A percentile compares a stretch with the other conserved stretches of the same genome.
Evolutionary conservation across 176 grass and related monocot genomes (phyloP).

Genomic region (Raddia distichophylla): DNA sequence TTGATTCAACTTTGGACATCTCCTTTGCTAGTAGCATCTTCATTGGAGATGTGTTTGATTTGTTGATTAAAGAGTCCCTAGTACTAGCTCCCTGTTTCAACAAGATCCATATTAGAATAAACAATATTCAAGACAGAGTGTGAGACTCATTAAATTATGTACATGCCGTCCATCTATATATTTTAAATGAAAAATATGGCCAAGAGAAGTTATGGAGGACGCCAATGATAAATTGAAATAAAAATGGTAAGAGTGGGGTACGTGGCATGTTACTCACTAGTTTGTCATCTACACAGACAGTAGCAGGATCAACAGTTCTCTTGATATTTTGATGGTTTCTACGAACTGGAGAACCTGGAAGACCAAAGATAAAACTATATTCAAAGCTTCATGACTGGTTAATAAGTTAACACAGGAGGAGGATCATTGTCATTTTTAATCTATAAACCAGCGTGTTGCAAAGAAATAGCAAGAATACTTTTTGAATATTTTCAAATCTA

Average conservation of each 20-base stretch:
- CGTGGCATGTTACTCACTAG: conserved; percentile 53
- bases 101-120: conserved; percentile 24
- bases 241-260: conserved; percentile 6
- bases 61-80: conserved; percentile 55
- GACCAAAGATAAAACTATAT: conserved; percentile 29
- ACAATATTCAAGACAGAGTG: conserved; percentile 1
- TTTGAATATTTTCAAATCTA: conserved; percentile 10
- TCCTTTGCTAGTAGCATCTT: conserved; percentile 70
- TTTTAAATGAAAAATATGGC: conserved; percentile 14
- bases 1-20: conserved; percentile 58
- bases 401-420: background rate
- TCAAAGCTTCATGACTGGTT: background rate
- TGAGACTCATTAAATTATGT: background rate
- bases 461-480: conserved; percentile 13
- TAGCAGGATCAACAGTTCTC: conserved; percentile 39
- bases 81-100: conserved; percentile 35
- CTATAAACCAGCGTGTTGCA: conserved; percentile 9
- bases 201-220: background rate
- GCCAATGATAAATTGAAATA: conserved; percentile 9
- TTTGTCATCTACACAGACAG: conserved; percentile 54
- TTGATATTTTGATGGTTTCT: conserved; percentile 49
- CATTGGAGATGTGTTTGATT: conserved; percentile 55
- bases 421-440: background rate
- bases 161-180: background rate
- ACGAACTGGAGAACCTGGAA: conserved; percentile 60